phyloP scores from a whole-genome alignment of 2,329 filamentous ascomycete species.

The Capronia coronata region DNA sequence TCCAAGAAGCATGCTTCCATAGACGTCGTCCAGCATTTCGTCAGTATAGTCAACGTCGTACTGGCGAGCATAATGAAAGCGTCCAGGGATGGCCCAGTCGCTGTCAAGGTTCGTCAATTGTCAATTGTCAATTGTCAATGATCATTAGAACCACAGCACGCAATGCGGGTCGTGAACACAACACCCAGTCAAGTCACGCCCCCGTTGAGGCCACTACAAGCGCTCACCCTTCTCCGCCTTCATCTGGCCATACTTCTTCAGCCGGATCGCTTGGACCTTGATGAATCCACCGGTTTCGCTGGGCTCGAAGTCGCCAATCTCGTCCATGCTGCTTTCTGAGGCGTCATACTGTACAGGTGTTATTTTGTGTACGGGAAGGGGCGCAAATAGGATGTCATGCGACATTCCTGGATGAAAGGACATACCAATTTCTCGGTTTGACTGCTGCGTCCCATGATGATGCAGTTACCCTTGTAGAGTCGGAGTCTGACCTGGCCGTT shows the following conservation, averaged over 20 bases:
- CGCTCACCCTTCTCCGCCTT: constrained; percentile 31
- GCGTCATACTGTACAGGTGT: constrained; percentile 47
- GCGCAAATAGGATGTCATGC: neutral
- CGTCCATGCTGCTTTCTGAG: constrained; percentile 63
- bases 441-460: constrained; percentile 52
- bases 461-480: constrained; percentile 60
- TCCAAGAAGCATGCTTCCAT: too few relatives aligned
- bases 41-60: too few relatives aligned
- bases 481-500: constrained; percentile 58
- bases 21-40: too few relatives aligned
- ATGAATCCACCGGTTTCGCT: constrained; percentile 61
- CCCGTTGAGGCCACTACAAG: too few relatives aligned
- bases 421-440: constrained; percentile 58
- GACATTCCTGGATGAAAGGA: neutral
- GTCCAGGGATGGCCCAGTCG: too few relatives aligned
- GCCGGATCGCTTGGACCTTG: constrained; percentile 35
- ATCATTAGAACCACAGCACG: too few relatives aligned
- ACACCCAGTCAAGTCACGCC: too few relatives aligned
- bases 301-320: constrained; percentile 61
- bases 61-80: too few relatives aligned
- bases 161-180: too few relatives aligned
- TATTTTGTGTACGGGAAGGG: neutral
- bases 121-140: too few relatives aligned
- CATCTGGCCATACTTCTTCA: constrained; percentile 43
- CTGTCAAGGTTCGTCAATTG: too few relatives aligned